phyloP scores from a whole-genome alignment of 2,329 filamentous ascomycete genomes.

The Ilyonectria sp. region DNA sequence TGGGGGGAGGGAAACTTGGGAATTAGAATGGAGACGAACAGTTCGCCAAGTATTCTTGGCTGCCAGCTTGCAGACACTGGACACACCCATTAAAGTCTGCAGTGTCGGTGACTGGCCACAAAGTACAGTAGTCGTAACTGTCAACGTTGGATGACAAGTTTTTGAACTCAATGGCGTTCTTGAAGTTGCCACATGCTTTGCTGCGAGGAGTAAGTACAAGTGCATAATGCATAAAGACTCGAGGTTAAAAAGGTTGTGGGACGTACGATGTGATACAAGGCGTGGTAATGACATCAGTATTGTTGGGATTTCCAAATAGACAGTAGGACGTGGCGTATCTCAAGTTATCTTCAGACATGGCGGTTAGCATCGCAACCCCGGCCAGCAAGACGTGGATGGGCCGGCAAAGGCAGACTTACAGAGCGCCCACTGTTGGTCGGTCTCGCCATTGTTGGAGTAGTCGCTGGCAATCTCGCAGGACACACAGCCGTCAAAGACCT shows the following conservation, averaged over 20 bases:
- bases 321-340: constrained; percentile 71
- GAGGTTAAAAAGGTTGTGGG: constrained; percentile 31
- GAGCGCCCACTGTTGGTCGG: constrained; percentile 68
- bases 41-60: constrained; percentile 65
- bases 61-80: constrained; percentile 60
- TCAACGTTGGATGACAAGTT: constrained; percentile 63
- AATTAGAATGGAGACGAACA: constrained; percentile 56
- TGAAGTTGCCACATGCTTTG: constrained; percentile 66
- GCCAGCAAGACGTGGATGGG: background rate
- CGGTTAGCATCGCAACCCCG: constrained; percentile 32
- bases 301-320: constrained; percentile 65
- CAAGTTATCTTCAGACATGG: constrained; percentile 66
- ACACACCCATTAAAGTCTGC: constrained; percentile 59
- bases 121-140: constrained; percentile 69
- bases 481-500: constrained; percentile 67
- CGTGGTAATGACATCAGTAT: constrained; percentile 59
- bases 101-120: constrained; percentile 59
- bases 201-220: constrained; percentile 51
- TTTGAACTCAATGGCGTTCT: constrained; percentile 62
- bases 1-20: background rate
- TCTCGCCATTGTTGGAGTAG: constrained; percentile 60
- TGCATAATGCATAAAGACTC: constrained; percentile 29
- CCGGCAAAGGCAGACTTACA: constrained; percentile 62
- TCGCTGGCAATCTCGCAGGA: constrained; percentile 67
- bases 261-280: constrained; percentile 68